Conservation (phyloP, 2,329 filamentous ascomycete species). For the Bertia moriformis region DNA sequence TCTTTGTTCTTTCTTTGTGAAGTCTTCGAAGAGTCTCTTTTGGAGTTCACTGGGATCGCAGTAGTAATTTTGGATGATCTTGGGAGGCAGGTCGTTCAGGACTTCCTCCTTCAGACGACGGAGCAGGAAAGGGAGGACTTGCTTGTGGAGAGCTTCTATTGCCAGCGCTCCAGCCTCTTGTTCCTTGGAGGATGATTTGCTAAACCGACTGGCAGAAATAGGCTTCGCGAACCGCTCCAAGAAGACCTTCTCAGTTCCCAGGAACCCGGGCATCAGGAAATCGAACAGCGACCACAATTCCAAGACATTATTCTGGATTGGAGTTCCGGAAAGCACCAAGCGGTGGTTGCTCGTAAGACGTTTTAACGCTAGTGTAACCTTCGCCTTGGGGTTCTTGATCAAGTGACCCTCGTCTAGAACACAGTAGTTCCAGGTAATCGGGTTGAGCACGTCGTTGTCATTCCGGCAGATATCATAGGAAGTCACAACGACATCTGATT, state of each 20-base stretch:
- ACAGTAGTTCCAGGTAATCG: conserved; percentile 90
- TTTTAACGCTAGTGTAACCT: conserved; percentile 89
- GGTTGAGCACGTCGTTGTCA: conserved; percentile 69
- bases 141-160: conserved; percentile 96
- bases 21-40: conserved; percentile 89
- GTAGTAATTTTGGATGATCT: conserved; percentile 99
- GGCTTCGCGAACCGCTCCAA: conserved; percentile 88
- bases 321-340: conserved; percentile 88
- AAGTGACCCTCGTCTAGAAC: conserved; percentile 94
- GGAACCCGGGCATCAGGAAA: conserved; percentile 96
- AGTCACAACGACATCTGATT: conserved; percentile 86
- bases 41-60: conserved; percentile 93
- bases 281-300: conserved; percentile 97
- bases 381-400: conserved; percentile 97
- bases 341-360: conserved; percentile 80
- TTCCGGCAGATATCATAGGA: conserved; percentile 98
- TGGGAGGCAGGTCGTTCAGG: conserved; percentile 84
- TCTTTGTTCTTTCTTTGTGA: conserved; percentile 83
- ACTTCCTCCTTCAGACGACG: conserved; percentile 96
- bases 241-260: conserved; percentile 91
- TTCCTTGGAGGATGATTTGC: conserved; percentile 94
- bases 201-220: conserved; percentile 84
- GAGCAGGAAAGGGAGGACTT: conserved; percentile 89
- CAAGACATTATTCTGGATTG: conserved; percentile 93
- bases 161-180: conserved; percentile 92